These are phyloP conservation scores for Gymnopilus dilepis DNA, from an alignment of 768 basidiomycete genomes.

Conservation along the genomic window DNA sequence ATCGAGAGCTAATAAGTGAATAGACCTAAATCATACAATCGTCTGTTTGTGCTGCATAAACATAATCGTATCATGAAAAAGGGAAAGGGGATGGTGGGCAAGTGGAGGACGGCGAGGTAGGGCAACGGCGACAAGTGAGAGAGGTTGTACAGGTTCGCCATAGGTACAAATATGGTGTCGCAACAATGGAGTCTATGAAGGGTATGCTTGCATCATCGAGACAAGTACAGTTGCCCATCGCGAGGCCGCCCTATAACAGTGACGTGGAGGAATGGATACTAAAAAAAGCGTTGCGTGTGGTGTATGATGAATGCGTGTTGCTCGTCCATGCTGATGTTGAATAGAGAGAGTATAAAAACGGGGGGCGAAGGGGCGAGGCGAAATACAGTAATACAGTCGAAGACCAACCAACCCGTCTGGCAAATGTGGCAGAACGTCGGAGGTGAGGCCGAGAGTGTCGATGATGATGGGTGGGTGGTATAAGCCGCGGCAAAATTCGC, in stretches of 20 bases:
- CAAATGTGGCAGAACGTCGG: conserved; percentile 22
- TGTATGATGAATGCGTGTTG: conserved; percentile 11
- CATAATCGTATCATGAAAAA: conserved; percentile 19
- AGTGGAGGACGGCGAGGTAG: conserved; percentile 1
- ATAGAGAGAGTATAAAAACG: conserved; percentile 11
- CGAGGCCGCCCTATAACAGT: conserved; percentile 1
- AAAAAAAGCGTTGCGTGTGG: neutral
- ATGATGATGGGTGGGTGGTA: conserved; percentile 14
- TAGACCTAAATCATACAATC: conserved; percentile 33
- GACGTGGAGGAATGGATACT: conserved; percentile 12
- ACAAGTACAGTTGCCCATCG: conserved; percentile 3
- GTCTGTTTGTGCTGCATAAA: conserved; percentile 32
- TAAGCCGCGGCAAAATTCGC: conserved; percentile 15
- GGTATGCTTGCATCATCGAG: conserved; percentile 10
- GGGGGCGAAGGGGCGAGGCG: conserved; percentile 7
- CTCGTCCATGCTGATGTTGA: conserved; percentile 18
- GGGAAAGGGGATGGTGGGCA: neutral
- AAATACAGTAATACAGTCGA: neutral
- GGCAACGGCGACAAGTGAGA: neutral
- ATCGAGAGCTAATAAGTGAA: conserved; percentile 12
- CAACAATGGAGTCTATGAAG: conserved; percentile 4
- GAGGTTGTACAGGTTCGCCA: no score
- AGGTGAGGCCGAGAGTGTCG: neutral
- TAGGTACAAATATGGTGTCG: no score
- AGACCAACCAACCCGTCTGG: conserved; percentile 22